Evolutionary conservation across 2,329 filamentous ascomycete genomes (phyloP), one percentile per base, ranked within the genome.

Genomic region (Colletotrichum salicis): DNA sequence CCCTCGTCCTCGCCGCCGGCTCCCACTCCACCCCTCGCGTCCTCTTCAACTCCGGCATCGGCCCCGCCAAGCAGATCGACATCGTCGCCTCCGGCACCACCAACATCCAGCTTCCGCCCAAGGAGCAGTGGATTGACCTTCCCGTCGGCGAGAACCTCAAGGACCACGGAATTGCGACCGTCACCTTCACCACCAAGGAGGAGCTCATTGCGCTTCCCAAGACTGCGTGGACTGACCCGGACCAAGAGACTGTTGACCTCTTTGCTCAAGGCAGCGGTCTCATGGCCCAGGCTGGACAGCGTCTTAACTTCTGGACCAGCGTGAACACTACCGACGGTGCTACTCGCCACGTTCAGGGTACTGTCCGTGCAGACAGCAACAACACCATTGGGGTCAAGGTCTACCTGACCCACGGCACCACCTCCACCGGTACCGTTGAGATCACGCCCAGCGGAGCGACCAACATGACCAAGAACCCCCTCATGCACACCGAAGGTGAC

Each of bases 1-100:
- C 78, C 72, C 82, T 82, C 8, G 82, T 77, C 2, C 77, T 84
- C 3, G 77, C 77, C 0, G 76, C 79, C 5, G 88, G 89, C 13
- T 81, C 85, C 0, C 87, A 87, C 78, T 87, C 89, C 76, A 87
- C 87, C 0, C 88, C 88, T 1, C 86, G 89, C 52, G 77, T 91
- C 1, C 84, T 92, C 5, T 88, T 89, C 75, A 84, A 89, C 2
- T 87, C 84, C 24, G 89, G 89, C 33, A 82, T 91, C 41, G 89
- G 89, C 1, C 85, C 86, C 0, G 75, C 74, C 12, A 76, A 80
- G 0, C 84, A 90, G 57, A 82, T 92, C 2, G 70, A 82, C 12
- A 79, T 80, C 6, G 82, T 86, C 65, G 78, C 80, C 87, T 2
- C 89, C 88, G 0, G 89, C 86, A 68, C 52, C 8, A 71, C 69